phyloP scores from a whole-genome alignment of 768 basidiomycete genomes.

The Candolleomyces aberdarensis region DNA sequence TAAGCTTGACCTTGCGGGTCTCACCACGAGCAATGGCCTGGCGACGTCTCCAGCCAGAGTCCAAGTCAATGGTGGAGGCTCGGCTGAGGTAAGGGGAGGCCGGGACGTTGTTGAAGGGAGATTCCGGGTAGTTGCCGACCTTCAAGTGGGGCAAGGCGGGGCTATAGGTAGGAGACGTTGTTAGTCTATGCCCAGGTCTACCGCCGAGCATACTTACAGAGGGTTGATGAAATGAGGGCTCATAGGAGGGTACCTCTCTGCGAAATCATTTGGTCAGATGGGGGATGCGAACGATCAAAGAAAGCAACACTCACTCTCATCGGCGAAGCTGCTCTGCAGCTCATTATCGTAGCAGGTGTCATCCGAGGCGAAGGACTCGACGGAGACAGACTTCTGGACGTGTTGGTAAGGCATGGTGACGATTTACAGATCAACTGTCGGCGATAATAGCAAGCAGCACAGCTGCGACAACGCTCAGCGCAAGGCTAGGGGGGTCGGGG shows the following conservation, averaged over 20 bases:
- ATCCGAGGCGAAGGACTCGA: conserved; percentile 13
- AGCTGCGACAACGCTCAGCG: conserved; percentile 16
- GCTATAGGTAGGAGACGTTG: not conserved
- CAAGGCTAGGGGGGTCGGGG: conserved; percentile 3
- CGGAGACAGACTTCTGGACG: conserved; percentile 6
- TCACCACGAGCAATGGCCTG: conserved; percentile 82
- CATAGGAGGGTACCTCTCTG: conserved; percentile 9
- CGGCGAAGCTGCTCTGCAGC: conserved; percentile 8
- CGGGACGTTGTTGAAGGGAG: conserved; percentile 7
- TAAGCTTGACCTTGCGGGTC: conserved; percentile 86
- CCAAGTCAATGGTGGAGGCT: conserved; percentile 20
- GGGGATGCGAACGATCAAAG: not conserved
- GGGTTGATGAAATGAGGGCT: conserved; percentile 11
- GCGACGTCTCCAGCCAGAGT: conserved; percentile 58
- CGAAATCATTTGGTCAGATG: not conserved
- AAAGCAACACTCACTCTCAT: conserved; percentile 4
- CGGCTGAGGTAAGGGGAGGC: conserved; percentile 4
- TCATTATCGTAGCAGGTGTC: conserved; percentile 11
- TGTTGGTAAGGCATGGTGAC: conserved; percentile 9
- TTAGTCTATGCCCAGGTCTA: not conserved
- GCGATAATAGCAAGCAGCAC: conserved; percentile 12
- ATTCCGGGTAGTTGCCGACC: conserved; percentile 11
- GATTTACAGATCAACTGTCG: not conserved
- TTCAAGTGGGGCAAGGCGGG: conserved; percentile 12
- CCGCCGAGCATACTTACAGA: conserved; percentile 5